A percentile compares a stretch with the other conserved stretches of the same genome.
phyloP scores from a whole-genome alignment of 2,329 filamentous ascomycete species.

The Leptographium radiaticola region DNA sequence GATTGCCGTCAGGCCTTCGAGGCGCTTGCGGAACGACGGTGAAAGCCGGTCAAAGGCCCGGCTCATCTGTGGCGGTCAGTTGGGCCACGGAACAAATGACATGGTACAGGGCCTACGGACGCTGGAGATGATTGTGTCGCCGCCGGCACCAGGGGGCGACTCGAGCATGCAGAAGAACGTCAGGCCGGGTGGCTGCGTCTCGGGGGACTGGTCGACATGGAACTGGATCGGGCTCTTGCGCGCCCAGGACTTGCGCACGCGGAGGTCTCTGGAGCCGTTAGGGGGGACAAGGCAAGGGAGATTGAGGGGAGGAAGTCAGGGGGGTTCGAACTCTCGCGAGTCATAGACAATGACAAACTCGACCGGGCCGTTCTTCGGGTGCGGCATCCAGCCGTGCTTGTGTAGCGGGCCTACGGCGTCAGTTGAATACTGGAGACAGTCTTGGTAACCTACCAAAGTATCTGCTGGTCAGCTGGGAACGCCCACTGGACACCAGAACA shows the following conservation, averaged over 20 bases:
- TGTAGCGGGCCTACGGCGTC: slow-evolving; percentile 8
- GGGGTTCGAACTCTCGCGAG: slow-evolving; percentile 6
- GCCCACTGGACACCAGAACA: background rate
- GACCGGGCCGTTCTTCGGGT: slow-evolving; percentile 12
- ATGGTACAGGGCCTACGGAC: slow-evolving; percentile 3
- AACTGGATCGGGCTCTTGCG: slow-evolving; percentile 14
- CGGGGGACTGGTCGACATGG: slow-evolving; percentile 23
- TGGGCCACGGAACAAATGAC: slow-evolving; percentile 34
- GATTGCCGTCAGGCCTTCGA: slow-evolving; percentile 71
- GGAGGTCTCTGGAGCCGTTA: slow-evolving; percentile 6
- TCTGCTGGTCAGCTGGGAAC: background rate
- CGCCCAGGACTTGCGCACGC: slow-evolving; percentile 14
- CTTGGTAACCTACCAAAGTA: background rate
- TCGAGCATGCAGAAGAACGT: slow-evolving; percentile 87
- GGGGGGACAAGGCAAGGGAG: background rate
- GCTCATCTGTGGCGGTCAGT: slow-evolving; percentile 25
- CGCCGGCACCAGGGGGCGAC: slow-evolving; percentile 56
- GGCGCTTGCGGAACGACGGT: slow-evolving; percentile 58
- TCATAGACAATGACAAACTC: slow-evolving; percentile 15
- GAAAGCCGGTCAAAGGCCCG: slow-evolving; percentile 66
- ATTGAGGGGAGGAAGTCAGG: background rate
- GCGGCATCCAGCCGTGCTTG: slow-evolving; percentile 14
- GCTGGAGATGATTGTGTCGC: slow-evolving; percentile 61
- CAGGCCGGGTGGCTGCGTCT: slow-evolving; percentile 76
- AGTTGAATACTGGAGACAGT: background rate